Conservation (phyloP, 1,284 basidiomycete species). For the Cryptococcus amylolentus region DNA sequence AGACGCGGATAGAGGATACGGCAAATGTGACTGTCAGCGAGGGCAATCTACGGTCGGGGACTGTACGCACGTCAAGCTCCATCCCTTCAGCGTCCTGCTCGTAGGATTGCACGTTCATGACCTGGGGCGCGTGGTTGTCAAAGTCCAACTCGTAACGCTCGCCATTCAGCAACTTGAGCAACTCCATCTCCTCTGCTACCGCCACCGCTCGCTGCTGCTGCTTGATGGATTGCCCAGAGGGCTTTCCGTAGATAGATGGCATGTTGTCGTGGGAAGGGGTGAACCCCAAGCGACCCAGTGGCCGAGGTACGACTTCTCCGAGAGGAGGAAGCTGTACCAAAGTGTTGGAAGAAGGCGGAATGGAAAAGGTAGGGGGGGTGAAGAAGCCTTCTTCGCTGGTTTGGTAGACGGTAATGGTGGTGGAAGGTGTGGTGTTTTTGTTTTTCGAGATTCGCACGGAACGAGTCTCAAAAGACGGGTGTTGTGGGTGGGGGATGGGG, state of each 20-base stretch:
- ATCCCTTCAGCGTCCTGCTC: slow-evolving; percentile 2
- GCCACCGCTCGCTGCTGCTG: background rate
- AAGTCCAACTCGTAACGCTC: slow-evolving; percentile 1
- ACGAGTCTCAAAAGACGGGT: background rate
- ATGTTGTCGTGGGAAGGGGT: slow-evolving; percentile 12
- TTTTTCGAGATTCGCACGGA: background rate
- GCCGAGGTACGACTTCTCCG: slow-evolving; percentile 17
- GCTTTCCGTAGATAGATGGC: slow-evolving; percentile 19
- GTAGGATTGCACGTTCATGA: background rate
- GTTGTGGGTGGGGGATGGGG: background rate
- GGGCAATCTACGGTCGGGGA: background rate
- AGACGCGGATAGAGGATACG: background rate
- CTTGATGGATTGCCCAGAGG: slow-evolving; percentile 5
- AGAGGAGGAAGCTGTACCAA: slow-evolving; percentile 10
- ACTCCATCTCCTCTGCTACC: slow-evolving; percentile 6
- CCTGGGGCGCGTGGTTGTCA: background rate
- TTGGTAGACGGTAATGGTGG: background rate
- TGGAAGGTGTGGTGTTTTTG: background rate
- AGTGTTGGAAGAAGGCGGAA: background rate
- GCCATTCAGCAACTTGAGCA: slow-evolving; percentile 15
- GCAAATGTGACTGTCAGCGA: background rate
- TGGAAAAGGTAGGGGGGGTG: background rate
- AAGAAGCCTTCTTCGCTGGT: background rate
- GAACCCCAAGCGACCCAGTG: slow-evolving; percentile 18
- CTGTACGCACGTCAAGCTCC: slow-evolving; percentile 9